Evolutionary conservation across 345 rosid genomes (phyloP), one percentile per base, ranked within the genome.

Genomic region (Eucalyptus cladocalyx): DNA sequence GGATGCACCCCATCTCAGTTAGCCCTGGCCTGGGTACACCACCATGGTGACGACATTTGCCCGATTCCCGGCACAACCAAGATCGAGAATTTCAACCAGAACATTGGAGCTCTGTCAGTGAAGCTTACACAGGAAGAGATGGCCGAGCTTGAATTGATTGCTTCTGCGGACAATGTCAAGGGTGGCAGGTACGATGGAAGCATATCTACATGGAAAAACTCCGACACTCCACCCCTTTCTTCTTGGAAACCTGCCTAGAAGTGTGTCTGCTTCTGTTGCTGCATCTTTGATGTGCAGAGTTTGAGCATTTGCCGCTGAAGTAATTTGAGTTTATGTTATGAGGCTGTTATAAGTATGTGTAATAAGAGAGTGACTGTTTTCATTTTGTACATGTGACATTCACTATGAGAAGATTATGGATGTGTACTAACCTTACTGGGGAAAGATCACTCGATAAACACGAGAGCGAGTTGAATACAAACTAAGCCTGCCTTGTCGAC

Each of bases 51-150:
- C 8, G 21, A 51, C 0, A 0, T 51, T 51, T 51, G 54, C 21
- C 54, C 54, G 4, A 51, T 88, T 13, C 89, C 87, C 1, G 87
- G 89, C 37, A 83, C 87, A 6, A 88, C 89, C 87, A 88, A 88
- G 72, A 56, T 83, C 4, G 81, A 85, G 51, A 85, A 88, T 48
- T 88, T 92, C 30, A 54, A 92, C 87, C 90, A 90, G 80, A 92
- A 92, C 86, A 62, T 90, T 49, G 88, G 81, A 80, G 92, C 91
- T 67, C 91, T 95, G 89, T 93, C 95, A 1, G 93, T 96, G 85
- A 94, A 93, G 87, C 92, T 96, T 42, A 91, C 96, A 62, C 91
- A 86, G 1, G 95, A 95, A 87, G 97, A 96, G 86, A 94, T 94
- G 93, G 90, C 93, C 37, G 93, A 96, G 90, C 94, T 95, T 1